These are phyloP conservation scores for Pestalotiopsis sp. DNA, from an alignment of 2,329 filamentous ascomycete species.

Conservation along the genomic window DNA sequence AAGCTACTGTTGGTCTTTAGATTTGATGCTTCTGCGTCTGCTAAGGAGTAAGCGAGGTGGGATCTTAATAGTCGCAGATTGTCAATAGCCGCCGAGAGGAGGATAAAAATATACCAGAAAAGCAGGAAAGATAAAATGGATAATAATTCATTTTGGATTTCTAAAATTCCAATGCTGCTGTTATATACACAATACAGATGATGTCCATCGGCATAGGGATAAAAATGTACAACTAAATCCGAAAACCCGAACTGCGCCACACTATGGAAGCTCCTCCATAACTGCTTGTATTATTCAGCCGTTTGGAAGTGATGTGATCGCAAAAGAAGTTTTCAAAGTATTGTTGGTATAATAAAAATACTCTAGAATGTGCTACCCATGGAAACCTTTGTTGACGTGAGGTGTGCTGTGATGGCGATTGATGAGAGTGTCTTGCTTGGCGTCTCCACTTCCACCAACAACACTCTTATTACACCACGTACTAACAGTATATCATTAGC, in stretches of 20 bases:
- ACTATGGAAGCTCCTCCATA: background rate
- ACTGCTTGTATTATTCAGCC: background rate
- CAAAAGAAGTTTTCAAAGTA: background rate
- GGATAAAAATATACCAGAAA: too few species aligned
- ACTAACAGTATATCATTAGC: background rate
- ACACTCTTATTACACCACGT: background rate
- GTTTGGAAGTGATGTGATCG: background rate
- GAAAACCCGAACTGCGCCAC: background rate
- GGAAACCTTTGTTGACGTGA: background rate
- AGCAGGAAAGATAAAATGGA: too few species aligned
- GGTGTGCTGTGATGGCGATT: background rate
- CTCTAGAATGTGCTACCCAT: too few species aligned
- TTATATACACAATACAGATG: background rate
- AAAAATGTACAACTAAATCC: background rate
- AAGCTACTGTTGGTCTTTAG: background rate
- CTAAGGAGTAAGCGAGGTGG: too few species aligned
- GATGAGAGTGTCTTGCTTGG: background rate
- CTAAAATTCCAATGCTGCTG: background rate
- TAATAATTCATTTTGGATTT: background rate
- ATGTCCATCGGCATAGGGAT: background rate
- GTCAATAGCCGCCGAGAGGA: too few species aligned
- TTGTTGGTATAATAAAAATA: too few species aligned
- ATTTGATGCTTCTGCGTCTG: too few species aligned
- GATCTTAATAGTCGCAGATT: too few species aligned
- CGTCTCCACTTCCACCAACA: background rate